Evolutionary conservation across 2,329 filamentous ascomycete genomes (phyloP).

Genomic region (Aspergillus fischeri): DNA sequence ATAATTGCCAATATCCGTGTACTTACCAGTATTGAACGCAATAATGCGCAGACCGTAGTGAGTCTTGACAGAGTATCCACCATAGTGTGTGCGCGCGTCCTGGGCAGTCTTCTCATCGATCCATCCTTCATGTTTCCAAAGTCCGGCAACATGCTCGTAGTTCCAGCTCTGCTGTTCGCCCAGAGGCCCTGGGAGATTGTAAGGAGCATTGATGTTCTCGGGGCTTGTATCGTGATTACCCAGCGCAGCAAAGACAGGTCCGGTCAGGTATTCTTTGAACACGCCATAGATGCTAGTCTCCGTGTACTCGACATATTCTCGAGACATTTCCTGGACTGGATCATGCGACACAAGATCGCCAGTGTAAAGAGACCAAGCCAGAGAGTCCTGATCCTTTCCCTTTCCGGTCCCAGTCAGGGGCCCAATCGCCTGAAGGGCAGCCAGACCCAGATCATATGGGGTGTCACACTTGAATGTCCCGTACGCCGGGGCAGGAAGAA

Average conservation of each 20-base stretch:
- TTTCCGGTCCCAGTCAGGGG: constrained; percentile 53
- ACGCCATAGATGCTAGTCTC: constrained; percentile 52
- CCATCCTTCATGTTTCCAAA: constrained; percentile 57
- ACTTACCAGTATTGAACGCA: constrained; percentile 48
- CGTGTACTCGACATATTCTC: constrained; percentile 51
- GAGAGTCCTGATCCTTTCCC: constrained; percentile 36
- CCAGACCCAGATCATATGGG: constrained; percentile 54
- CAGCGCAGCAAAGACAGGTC: constrained; percentile 53
- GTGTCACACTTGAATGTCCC: constrained; percentile 56
- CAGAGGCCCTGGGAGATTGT: constrained; percentile 50
- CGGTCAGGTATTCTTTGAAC: constrained; percentile 54
- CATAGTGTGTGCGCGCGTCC: constrained; percentile 52
- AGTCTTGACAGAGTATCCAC: constrained; percentile 53
- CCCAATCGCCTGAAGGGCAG: constrained; percentile 53
- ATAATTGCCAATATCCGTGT: neutral
- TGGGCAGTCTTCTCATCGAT: constrained; percentile 43
- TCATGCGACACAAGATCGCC: constrained; percentile 57
- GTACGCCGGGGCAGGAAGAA: constrained; percentile 50
- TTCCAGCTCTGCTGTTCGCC: constrained; percentile 57
- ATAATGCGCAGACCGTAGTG: constrained; percentile 52
- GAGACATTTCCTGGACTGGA: constrained; percentile 48
- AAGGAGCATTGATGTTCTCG: constrained; percentile 50
- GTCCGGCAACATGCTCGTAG: constrained; percentile 51
- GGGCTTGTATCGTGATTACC: constrained; percentile 58
- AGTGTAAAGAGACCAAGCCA: constrained; percentile 55